phyloP scores from a whole-genome alignment of 306 rosid species.

The Prunus kanzakura region DNA sequence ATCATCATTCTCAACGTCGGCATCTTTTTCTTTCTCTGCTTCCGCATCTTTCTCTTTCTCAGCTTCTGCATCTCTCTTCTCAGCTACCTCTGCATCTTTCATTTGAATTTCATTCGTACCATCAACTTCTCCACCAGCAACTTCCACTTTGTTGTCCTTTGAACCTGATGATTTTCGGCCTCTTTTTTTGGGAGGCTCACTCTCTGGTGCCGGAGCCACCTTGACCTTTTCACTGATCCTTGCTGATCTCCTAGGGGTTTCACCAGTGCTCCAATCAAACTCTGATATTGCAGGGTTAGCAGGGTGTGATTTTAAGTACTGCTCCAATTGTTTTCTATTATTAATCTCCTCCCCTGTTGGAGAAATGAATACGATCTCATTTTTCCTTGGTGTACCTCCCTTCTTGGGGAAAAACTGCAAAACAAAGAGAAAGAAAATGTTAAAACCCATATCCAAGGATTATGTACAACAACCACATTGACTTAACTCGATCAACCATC shows the following conservation, averaged over 20 bases:
- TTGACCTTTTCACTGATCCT: slow-evolving; percentile 85
- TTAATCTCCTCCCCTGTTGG: slow-evolving; percentile 86
- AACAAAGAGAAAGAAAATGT: slow-evolving; percentile 1
- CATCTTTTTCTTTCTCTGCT: slow-evolving; percentile 9
- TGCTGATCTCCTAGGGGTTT: slow-evolving; percentile 84
- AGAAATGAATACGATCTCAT: slow-evolving; percentile 66
- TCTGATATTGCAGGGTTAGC: slow-evolving; percentile 69
- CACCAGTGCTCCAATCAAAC: slow-evolving; percentile 92
- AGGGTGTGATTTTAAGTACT: slow-evolving; percentile 75
- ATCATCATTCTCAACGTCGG: background rate
- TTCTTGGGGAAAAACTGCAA: slow-evolving; percentile 75
- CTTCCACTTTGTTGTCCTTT: slow-evolving; percentile 51
- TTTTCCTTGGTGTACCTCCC: slow-evolving; percentile 71
- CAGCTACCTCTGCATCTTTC: slow-evolving; percentile 33
- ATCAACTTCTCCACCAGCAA: slow-evolving; percentile 35
- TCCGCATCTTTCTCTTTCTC: slow-evolving; percentile 23
- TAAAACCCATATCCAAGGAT: slow-evolving; percentile 8
- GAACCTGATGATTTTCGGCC: slow-evolving; percentile 61
- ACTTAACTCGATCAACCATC: background rate
- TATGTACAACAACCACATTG: slow-evolving; percentile 2
- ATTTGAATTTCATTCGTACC: slow-evolving; percentile 28
- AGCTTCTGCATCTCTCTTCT: slow-evolving; percentile 1
- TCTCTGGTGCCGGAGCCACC: slow-evolving; percentile 51
- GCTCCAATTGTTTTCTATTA: slow-evolving; percentile 67
- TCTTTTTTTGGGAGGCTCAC: slow-evolving; percentile 65